Evolutionary conservation across 2,329 filamentous ascomycete species (phyloP).

Genomic region (Microdochium trichocladiopsis): DNA sequence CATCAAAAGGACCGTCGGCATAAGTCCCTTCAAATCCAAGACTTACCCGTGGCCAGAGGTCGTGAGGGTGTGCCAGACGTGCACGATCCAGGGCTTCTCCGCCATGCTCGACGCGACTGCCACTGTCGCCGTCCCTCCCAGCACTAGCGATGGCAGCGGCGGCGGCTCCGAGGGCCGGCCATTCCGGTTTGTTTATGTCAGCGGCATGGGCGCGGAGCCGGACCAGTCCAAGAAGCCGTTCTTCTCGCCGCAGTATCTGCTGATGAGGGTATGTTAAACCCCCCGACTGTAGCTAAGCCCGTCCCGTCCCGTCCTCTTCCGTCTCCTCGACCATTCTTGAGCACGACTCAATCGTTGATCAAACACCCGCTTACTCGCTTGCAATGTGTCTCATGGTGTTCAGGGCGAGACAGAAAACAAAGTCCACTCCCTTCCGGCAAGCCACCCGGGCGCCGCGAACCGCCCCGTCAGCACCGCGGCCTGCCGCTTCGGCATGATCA

Average conservation of each 20-base stretch:
- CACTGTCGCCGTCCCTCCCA: no score
- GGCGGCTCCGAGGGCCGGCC: conserved; percentile 5
- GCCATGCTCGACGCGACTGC: conserved; percentile 14
- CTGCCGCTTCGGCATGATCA: conserved; percentile 35
- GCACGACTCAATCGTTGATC: no score
- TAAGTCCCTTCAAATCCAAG: conserved; percentile 15
- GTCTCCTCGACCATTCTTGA: no score
- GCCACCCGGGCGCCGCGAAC: conserved; percentile 24
- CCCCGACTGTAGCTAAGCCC: no score
- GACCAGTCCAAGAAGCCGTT: conserved; percentile 36
- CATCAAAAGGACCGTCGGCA: conserved; percentile 18
- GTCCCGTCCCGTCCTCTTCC: no score
- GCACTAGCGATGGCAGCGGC: neutral
- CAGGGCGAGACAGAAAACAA: conserved; percentile 39
- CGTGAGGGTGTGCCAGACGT: conserved; percentile 14
- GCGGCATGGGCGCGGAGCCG: conserved; percentile 32
- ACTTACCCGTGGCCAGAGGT: conserved; percentile 11
- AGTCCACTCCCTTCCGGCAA: conserved; percentile 30
- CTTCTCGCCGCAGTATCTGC: conserved; percentile 27
- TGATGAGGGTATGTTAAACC: conserved; percentile 39
- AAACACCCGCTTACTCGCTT: neutral
- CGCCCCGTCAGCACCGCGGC: conserved; percentile 25
- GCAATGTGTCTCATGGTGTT: neutral
- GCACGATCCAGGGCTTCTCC: conserved; percentile 13
- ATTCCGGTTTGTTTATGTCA: conserved; percentile 30